Evolutionary conservation across 1,284 basidiomycete genomes (phyloP), one percentile per base, ranked within the genome.

Genomic region (Marasmius oreades): DNA sequence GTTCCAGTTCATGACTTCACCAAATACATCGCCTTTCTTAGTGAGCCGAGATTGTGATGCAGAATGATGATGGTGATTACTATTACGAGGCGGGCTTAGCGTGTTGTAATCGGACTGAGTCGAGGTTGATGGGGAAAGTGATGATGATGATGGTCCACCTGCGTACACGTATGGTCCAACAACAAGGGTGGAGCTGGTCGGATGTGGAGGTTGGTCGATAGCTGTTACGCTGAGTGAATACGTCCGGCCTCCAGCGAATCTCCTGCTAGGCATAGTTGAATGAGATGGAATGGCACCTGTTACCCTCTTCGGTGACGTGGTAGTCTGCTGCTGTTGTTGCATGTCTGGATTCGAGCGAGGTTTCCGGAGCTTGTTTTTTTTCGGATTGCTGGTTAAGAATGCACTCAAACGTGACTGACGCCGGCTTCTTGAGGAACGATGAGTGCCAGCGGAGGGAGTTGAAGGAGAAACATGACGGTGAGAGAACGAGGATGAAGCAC

Each of bases 211-310:
- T 51, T 83, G 74, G 60, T 91, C 88, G 16, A 80, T 84, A 6
- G 82, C 82, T 0, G 88, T 90, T 18, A 91, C 88, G 65, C 87
- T 90, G 60, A 90, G 84, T 5, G 88, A 90, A 64, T 90, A 88
- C 2, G 77, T 80, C 22, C 88, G 81, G 28, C 84, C 84, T 0
- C 47, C 53, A 33, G 20, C 36, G 1, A 39, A 47, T 10, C 23
- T n/a, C 16, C 20, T 34, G 16, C 2, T 46, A 7, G n/a, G 37
- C 16, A 10, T 20, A 31, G 12, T 55, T 26, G 63, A 87, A 85
- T 1, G 10, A 62, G 61, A 53, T 63, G 63, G 12, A 58, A 52
- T n/a, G 59, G 56, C 3, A 64, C 16, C 57, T 59, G 51, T 67
- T 64, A 22, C 57, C 51, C 26, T 67, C 66, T n/a, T 56, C 24